Evolutionary conservation across 108 stramenopile genomes (phyloP), one percentile per base, ranked within the genome.

Genomic region (Stephanodiscus triporus): DNA sequence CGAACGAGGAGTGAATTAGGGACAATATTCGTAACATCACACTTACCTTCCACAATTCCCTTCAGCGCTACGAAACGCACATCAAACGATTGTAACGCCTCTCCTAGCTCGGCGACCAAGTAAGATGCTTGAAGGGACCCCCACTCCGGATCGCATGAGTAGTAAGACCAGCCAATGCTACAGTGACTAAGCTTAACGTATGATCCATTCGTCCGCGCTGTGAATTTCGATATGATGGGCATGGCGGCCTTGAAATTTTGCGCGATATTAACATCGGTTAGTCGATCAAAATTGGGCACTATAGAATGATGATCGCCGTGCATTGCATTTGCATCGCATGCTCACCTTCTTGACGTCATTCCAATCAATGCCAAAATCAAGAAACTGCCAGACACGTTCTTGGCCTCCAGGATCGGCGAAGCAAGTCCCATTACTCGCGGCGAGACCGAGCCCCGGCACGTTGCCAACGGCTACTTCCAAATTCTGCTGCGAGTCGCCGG

Each of bases 101-200:
- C 82, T 61, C 96, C 91, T 20, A 98, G 84, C 71, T 99, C 98
- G 37, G 82, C 59, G 14, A 94, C 94, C 55, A 99, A 77, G 73
- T 96, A 86, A 38, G 91, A 84, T 19, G 98, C 98, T 75, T 98
- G 98, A 17, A 96, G 84, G 5, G 87, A 86, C 10, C 98, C 99
- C 98, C 98, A 99, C 65, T 99, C 99, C 2, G 99, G 99, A 84
- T 99, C 99, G 30, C 97, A 96, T 4, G 95, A 89, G 83, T 97
- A 98, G 76, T 98, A 99, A 27, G 93, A 92, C 98, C 98, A 99
- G 20, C 96, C 94, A 48, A 98, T 91, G 47, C 96, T 95, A 38
- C 91, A 93, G 32, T 95, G 85, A n/a, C 89, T 95, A 23, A 95
- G 75, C 55, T 93, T 95, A 14, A 94, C 94, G 59, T 91, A 91